Evolutionary conservation across 1,139 yeast genomes (phyloP).

Genomic region (Candida gigantensis): DNA sequence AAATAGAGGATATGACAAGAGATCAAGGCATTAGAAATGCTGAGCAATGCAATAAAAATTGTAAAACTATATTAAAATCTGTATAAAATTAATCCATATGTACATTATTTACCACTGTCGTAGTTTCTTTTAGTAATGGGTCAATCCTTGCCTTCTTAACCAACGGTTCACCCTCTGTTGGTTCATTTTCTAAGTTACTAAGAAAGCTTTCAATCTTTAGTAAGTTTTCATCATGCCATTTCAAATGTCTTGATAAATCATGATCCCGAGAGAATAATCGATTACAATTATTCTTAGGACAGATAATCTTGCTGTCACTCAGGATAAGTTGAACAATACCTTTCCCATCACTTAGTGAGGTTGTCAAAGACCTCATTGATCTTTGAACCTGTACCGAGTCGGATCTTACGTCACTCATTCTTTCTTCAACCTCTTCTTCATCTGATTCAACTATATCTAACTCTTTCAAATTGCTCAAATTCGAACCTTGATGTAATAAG

Average conservation of each 20-base stretch:
- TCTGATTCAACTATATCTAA: neutral
- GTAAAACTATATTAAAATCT: neutral
- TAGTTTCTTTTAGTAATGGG: conserved; percentile 20
- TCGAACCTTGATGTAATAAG: conserved; percentile 17
- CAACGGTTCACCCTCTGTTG: conserved; percentile 12
- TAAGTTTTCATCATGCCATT: conserved; percentile 52
- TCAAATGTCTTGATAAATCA: conserved; percentile 54
- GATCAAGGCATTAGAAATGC: conserved; percentile 25
- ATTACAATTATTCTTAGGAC: conserved; percentile 50
- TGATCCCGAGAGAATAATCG: conserved; percentile 48
- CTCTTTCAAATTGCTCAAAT: conserved; percentile 6
- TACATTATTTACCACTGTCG: conserved; percentile 1
- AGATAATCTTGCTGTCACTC: conserved; percentile 36
- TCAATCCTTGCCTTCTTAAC: conserved; percentile 11
- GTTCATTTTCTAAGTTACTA: conserved; percentile 24
- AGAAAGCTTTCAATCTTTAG: conserved; percentile 35
- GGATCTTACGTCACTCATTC: conserved; percentile 12
- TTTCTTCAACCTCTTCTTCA: conserved; percentile 14
- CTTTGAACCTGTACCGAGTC: conserved; percentile 23
- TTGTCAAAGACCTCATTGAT: conserved; percentile 29
- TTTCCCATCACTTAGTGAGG: conserved; percentile 23
- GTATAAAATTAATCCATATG: neutral
- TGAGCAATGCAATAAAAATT: neutral
- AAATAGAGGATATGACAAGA: conserved; percentile 35
- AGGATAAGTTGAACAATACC: conserved; percentile 39